Evolutionary conservation across 768 basidiomycete species (phyloP).

Genomic region (Boletus insuetus): DNA sequence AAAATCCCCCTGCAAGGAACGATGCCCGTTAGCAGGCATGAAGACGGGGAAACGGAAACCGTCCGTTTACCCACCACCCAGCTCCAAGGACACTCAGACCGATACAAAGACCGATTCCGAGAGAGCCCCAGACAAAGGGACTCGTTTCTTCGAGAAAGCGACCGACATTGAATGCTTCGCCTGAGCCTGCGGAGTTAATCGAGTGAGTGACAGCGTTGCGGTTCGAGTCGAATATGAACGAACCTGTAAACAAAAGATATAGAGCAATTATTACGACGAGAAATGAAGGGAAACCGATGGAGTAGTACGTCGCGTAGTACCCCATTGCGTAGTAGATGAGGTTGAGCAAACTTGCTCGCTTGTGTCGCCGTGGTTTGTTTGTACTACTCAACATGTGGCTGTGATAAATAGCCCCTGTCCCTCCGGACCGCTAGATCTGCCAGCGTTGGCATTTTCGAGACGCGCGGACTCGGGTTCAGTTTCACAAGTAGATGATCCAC

Average conservation of each 20-base stretch:
- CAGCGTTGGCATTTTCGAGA: no score
- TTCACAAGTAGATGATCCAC: no score
- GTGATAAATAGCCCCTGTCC: no score
- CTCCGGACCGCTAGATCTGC: no score
- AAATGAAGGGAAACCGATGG: conserved; percentile 68
- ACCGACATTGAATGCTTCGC: conserved; percentile 92
- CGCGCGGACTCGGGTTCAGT: no score
- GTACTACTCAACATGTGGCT: no score
- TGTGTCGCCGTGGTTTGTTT: no score
- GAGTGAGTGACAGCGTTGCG: not conserved
- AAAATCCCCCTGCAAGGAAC: conserved; percentile 84
- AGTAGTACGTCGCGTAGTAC: conserved; percentile 48
- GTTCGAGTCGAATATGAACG: conserved; percentile 13
- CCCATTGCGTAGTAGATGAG: conserved; percentile 19
- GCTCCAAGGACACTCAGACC: conserved; percentile 93
- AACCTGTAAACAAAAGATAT: conserved; percentile 90
- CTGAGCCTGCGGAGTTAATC: conserved; percentile 53
- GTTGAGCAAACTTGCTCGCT: no score
- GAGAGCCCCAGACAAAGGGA: conserved; percentile 89
- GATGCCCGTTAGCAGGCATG: not conserved
- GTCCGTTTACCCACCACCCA: conserved; percentile 68
- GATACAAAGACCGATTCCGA: conserved; percentile 89
- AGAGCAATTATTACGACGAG: conserved; percentile 65
- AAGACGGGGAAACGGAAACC: not conserved
- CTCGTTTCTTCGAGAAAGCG: conserved; percentile 91